Percentiles rank a stretch among this genome's conserved stretches.
Evolutionary conservation across 768 basidiomycete genomes (phyloP).

Genomic region (Agrocybe praecox): DNA sequence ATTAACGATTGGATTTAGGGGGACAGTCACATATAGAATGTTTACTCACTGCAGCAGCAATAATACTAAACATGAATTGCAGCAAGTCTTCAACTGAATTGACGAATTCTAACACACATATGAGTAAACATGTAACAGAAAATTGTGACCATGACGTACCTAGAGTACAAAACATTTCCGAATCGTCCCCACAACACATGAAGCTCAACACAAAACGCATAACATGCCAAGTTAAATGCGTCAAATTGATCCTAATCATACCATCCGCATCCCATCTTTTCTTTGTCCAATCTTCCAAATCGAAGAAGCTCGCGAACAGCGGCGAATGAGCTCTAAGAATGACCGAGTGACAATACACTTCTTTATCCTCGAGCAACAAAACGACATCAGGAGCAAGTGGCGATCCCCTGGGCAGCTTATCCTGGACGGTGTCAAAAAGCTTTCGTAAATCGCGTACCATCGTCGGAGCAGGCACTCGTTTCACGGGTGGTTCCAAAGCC

Average conservation of each 20-base stretch:
- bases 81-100: constrained; percentile 73
- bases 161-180: constrained; percentile 70
- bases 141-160: constrained; percentile 38
- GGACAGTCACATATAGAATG: neutral
- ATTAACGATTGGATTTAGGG: neutral
- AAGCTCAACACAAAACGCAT: constrained; percentile 79
- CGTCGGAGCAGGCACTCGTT: constrained; percentile 50
- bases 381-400: constrained; percentile 67
- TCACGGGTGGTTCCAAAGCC: constrained; percentile 64
- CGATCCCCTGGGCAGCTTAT: constrained; percentile 7
- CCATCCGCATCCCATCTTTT: constrained; percentile 57
- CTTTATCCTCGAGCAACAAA: constrained; percentile 66
- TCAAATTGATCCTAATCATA: constrained; percentile 64
- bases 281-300: constrained; percentile 78
- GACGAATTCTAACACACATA: constrained; percentile 51
- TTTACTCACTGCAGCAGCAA: constrained; percentile 75
- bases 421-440: constrained; percentile 47
- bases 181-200: constrained; percentile 72
- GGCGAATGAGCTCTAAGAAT: constrained; percentile 82
- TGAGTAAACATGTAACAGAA: constrained; percentile 3
- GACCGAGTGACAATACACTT: constrained; percentile 68
- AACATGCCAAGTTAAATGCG: constrained; percentile 70
- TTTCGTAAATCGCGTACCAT: constrained; percentile 50
- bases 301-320: constrained; percentile 86
- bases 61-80: constrained; percentile 85